These are phyloP conservation scores for Stemphylium vesicarium DNA, from an alignment of 2,329 filamentous ascomycete species.

Conservation along the genomic window DNA sequence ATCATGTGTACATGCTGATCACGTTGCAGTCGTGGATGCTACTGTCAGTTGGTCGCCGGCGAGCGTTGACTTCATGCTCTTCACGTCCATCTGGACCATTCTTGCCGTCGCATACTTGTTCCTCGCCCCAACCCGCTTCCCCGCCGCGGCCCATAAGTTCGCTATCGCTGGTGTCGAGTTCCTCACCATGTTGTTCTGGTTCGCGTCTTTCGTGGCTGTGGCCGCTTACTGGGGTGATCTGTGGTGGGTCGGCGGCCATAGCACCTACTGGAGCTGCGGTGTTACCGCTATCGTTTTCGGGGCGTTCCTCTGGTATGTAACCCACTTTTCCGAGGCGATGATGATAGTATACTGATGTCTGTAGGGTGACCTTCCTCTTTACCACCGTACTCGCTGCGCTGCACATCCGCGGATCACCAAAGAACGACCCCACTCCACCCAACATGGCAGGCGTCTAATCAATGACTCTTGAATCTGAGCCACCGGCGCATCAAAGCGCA, in stretches of 20 bases:
- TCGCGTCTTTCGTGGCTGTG: constrained; percentile 81
- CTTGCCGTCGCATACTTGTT: constrained; percentile 74
- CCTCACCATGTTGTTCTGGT: constrained; percentile 88
- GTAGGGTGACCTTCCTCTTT: constrained; percentile 59
- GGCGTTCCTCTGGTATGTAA: constrained; percentile 66
- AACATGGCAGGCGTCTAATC: constrained; percentile 49
- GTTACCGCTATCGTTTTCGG: constrained; percentile 72
- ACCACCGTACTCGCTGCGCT: constrained; percentile 59
- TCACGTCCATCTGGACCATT: constrained; percentile 75
- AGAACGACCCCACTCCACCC: constrained; percentile 41
- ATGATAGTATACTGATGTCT: constrained; percentile 14
- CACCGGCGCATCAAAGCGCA: neutral
- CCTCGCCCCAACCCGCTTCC: constrained; percentile 69
- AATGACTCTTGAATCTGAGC: neutral
- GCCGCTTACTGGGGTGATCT: constrained; percentile 69
- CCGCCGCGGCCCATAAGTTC: constrained; percentile 67
- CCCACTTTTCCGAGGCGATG: neutral
- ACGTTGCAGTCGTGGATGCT: constrained; percentile 54
- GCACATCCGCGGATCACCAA: constrained; percentile 53
- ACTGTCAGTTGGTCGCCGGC: constrained; percentile 59
- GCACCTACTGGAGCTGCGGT: constrained; percentile 60
- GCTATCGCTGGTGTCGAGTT: constrained; percentile 72
- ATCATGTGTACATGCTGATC: constrained; percentile 2
- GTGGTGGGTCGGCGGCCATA: constrained; percentile 55
- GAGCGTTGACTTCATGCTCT: constrained; percentile 77